phyloP scores from a whole-genome alignment of 2,329 filamentous ascomycete genomes.

The Podosphaera leucotricha region DNA sequence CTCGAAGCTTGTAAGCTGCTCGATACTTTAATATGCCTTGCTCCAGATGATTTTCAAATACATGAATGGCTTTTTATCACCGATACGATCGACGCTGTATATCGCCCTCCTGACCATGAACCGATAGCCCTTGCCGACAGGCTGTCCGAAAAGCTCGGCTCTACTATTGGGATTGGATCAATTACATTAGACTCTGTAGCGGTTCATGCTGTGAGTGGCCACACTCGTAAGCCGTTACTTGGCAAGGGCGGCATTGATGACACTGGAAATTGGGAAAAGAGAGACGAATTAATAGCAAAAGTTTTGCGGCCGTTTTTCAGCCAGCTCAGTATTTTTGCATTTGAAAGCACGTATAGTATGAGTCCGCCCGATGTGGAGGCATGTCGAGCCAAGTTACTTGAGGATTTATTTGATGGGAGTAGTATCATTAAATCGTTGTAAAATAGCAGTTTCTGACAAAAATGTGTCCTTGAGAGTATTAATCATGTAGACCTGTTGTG shows the following conservation, averaged over 20 bases:
- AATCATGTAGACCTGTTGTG: too few relatives aligned
- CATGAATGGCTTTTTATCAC: slow-evolving; percentile 95
- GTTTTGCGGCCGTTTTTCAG: slow-evolving; percentile 74
- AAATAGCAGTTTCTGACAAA: too few relatives aligned
- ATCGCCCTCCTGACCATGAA: slow-evolving; percentile 46
- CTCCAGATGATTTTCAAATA: slow-evolving; percentile 92
- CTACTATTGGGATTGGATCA: slow-evolving; percentile 8
- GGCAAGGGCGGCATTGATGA: slow-evolving; percentile 25
- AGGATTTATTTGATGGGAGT: slow-evolving; percentile 59
- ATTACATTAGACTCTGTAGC: slow-evolving; percentile 8
- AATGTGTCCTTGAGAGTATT: too few relatives aligned
- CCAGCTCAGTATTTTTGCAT: slow-evolving; percentile 76
- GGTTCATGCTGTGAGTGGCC: slow-evolving; percentile 8
- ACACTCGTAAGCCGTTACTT: slow-evolving; percentile 19
- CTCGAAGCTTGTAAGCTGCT: slow-evolving; percentile 87
- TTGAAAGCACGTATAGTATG: slow-evolving; percentile 84
- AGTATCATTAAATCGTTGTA: slow-evolving; percentile 33
- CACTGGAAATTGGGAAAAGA: slow-evolving; percentile 32
- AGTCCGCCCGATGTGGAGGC: slow-evolving; percentile 38
- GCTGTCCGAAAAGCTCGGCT: slow-evolving; percentile 48
- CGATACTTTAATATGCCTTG: slow-evolving; percentile 63
- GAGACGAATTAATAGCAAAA: slow-evolving; percentile 47
- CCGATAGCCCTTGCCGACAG: slow-evolving; percentile 64
- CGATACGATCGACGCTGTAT: slow-evolving; percentile 89
- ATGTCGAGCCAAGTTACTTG: slow-evolving; percentile 40